These are phyloP conservation scores for Aspergillus sp. DNA, from an alignment of 2,329 filamentous ascomycete species.

Conservation along the genomic window DNA sequence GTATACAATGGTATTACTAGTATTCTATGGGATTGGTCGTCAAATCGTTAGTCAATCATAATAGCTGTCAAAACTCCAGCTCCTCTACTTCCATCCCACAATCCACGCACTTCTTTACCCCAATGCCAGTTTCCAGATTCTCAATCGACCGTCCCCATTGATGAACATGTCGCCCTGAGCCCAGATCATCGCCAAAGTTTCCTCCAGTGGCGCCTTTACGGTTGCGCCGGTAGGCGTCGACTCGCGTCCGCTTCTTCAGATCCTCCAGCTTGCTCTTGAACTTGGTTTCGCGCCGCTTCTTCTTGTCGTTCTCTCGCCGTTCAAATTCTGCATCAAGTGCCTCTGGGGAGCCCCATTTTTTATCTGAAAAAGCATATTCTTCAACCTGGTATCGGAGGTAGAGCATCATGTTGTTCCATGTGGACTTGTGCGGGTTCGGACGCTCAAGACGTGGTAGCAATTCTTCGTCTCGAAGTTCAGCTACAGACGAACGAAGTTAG, in stretches of 20 bases:
- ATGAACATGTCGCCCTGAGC: conserved; percentile 72
- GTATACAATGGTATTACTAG: no score
- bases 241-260: conserved; percentile 85
- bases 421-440: conserved; percentile 90
- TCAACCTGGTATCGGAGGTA: conserved; percentile 92
- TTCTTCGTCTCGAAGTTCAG: conserved; percentile 82
- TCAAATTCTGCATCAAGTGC: conserved; percentile 85
- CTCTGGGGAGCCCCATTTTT: conserved; percentile 86
- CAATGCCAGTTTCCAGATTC: conserved; percentile 50
- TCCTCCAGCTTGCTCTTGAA: conserved; percentile 85
- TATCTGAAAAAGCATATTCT: conserved; percentile 72
- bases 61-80: conserved; percentile 49
- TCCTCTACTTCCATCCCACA: conserved; percentile 65
- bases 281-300: conserved; percentile 79
- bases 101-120: conserved; percentile 65
- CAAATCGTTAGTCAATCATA: neutral
- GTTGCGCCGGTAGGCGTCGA: conserved; percentile 77
- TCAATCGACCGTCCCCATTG: conserved; percentile 64
- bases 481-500: conserved; percentile 35
- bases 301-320: conserved; percentile 69
- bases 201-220: conserved; percentile 45
- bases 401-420: conserved; percentile 98
- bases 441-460: conserved; percentile 79
- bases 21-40: neutral
- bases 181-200: conserved; percentile 70